These are phyloP conservation scores for Trichophyton mentagrophytes DNA, from an alignment of 2,329 filamentous ascomycete species.

Conservation along the genomic window DNA sequence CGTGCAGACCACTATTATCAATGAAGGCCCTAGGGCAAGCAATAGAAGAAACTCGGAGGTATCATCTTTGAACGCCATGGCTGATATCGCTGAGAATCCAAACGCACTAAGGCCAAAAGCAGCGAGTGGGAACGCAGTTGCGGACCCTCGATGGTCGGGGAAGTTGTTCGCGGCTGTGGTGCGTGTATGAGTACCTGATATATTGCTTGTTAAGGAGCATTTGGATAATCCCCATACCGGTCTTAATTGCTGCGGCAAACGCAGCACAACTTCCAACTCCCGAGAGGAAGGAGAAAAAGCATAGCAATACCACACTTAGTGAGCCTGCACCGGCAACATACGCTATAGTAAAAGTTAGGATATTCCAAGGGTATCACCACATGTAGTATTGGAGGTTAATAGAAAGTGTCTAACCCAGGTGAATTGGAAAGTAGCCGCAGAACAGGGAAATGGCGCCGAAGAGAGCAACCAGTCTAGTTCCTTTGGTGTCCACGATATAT, in stretches of 20 bases:
- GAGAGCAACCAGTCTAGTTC: slow-evolving; percentile 66
- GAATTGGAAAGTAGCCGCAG: slow-evolving; percentile 74
- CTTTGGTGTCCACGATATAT: slow-evolving; percentile 69
- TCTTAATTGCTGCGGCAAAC: slow-evolving; percentile 81
- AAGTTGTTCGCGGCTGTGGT: slow-evolving; percentile 68
- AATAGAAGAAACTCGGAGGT: slow-evolving; percentile 71
- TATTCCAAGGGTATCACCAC: slow-evolving; percentile 1
- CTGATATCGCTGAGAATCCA: slow-evolving; percentile 77
- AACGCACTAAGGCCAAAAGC: slow-evolving; percentile 92
- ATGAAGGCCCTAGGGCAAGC: slow-evolving; percentile 64
- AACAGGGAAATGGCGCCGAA: slow-evolving; percentile 60
- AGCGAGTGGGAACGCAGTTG: slow-evolving; percentile 83
- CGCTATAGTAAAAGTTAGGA: slow-evolving; percentile 35
- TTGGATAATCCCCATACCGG: slow-evolving; percentile 31
- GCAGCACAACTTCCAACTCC: slow-evolving; percentile 82
- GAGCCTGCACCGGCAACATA: slow-evolving; percentile 55
- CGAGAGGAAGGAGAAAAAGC: slow-evolving; percentile 72
- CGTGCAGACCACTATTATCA: slow-evolving; percentile 61
- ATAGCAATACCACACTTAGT: slow-evolving; percentile 48
- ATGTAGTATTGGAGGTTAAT: not conserved
- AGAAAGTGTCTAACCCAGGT: slow-evolving; percentile 35
- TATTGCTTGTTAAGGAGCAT: no score
- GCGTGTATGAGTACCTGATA: not conserved
- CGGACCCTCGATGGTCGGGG: slow-evolving; percentile 79
- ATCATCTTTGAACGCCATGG: slow-evolving; percentile 66